Evolutionary conservation across 192 early-diverging fungal species (phyloP), one percentile per base, ranked within the genome.

Genomic region (Endogone sp.): DNA sequence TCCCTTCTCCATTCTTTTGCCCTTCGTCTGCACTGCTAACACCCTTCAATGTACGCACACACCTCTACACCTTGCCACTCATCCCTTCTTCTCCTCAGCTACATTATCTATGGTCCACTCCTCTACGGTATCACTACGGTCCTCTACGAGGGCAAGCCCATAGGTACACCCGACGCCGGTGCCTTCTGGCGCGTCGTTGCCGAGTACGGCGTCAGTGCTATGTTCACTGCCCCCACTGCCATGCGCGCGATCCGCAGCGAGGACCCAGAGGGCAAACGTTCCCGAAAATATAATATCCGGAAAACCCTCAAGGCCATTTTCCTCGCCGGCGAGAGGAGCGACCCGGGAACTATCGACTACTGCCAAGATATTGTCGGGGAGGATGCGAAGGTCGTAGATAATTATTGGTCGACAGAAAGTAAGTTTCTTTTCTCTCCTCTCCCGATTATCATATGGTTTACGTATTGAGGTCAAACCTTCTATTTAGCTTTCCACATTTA

Each of bases 351-450:
- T 26, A 85, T 92, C 28, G 72, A 70, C 31, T 88, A 85, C 61
- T 80, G 75, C 69, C 74, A 75, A 31, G 29, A 74, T 20, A 65
- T 82, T 26, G 84, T 89, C 56, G 71, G 71, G 2, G 65, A 74
- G 26, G 73, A 81, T 4, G 83, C 86, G 54, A 44, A 37, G 26
- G 83, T 95, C 4, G 86, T 89, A 65, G 94, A 96, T 77, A 91
- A 93, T 70, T 96, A 88, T 76, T 96, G 94, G 94, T 90, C 92
- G 59, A 94, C 94, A 0, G 94, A 96, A 64, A 91, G 72, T 69
- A 66, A 67, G 65, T 62, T 22, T 29, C 24, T 49, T 49, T 49
- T 61, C 28, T 58, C 58, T 49, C 32, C 30, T 29, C 54, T 55
- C 54, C 10, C 29, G 22, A n/a, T n/a, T n/a, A n/a, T n/a, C n/a